Conservation (phyloP, 805 yeast genomes). For the Kodamaea leandrae region DNA sequence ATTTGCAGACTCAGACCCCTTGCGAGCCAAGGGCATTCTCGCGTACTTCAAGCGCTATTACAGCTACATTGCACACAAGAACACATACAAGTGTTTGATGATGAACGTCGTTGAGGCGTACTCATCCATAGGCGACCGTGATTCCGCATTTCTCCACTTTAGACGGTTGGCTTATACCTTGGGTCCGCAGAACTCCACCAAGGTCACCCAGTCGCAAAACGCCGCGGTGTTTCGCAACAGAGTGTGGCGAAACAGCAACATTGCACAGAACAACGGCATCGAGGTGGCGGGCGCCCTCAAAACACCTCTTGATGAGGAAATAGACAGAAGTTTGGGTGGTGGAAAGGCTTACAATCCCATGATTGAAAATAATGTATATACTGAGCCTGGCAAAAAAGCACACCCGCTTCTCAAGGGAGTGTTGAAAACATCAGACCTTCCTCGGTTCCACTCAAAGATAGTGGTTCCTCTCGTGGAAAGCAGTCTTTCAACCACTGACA, state of each 20-base stretch:
- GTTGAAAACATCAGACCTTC: slow-evolving; percentile 29
- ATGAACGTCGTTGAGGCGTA: slow-evolving; percentile 32
- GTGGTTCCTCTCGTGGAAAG: slow-evolving; percentile 12
- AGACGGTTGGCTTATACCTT: slow-evolving; percentile 17
- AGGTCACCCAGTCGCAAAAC: slow-evolving; percentile 10
- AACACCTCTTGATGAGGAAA: slow-evolving; percentile 10
- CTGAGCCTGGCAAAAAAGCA: slow-evolving; percentile 17
- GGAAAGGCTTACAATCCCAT: slow-evolving; percentile 21
- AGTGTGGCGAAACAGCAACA: slow-evolving; percentile 24
- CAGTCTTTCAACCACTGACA: slow-evolving; percentile 10
- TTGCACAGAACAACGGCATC: slow-evolving; percentile 15
- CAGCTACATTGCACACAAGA: slow-evolving; percentile 31
- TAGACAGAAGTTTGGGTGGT: slow-evolving; percentile 1
- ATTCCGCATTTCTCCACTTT: slow-evolving; percentile 21
- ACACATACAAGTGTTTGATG: slow-evolving; percentile 26
- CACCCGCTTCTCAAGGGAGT: slow-evolving; percentile 30
- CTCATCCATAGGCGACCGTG: slow-evolving; percentile 20
- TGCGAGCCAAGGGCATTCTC: slow-evolving; percentile 28
- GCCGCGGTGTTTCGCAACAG: slow-evolving; percentile 17
- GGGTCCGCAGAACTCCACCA: slow-evolving; percentile 21
- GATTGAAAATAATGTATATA: slow-evolving; percentile 27
- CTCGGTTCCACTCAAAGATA: slow-evolving; percentile 26
- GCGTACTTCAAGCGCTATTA: slow-evolving; percentile 38
- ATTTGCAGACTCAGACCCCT: slow-evolving; percentile 25
- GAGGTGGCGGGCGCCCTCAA: slow-evolving; percentile 7